Base-by-base conservation (phyloP, 768 basidiomycete species). In the Amanita jacksonii region DNA sequence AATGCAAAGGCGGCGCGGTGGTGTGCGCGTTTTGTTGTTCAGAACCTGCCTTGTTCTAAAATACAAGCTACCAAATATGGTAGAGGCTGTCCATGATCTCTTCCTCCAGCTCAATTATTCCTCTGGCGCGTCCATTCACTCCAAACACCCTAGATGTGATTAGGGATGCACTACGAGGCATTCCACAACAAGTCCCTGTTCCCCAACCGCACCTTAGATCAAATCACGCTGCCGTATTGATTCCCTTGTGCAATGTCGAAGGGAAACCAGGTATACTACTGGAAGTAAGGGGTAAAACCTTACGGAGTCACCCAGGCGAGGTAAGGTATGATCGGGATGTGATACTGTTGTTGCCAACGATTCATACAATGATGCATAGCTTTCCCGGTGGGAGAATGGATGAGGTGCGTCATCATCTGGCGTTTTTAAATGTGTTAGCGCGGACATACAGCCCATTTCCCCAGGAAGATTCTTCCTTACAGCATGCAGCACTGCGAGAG, bases 301-400 rank as follows among this genome's bases (percentile, higher is more conserved):
- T 82, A 40, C 67, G 84, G 51, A 71, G 67, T 23, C 86, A 88
- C 60, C 79, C 85, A 0, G 85, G 86, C n/a, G 84, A 88, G 67
- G 76, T 88, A 25, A 86, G 86, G 86, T 85, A 54, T 44, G 53
- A 38, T 13, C 13, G 7, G 15, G 8, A 23, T 38, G 18, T 32
- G 18, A 19, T 33, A 18, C 6, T 22, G 10, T 8, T 9, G 18
- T 34, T n/a, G 27, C 6, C 20, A 31, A 28, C 27, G 15, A 12
- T 35, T 22, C 13, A 19, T 25, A 13, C 15, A 13, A 24, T 18
- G 16, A 13, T 16, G 13, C 32, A 15, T 54, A 87, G 85, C 65
- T 86, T 84, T 60, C 85, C 85, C 37, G 84, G 85, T 22, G 85
- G 85, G 9, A 70, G 70, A 47, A 70, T 79, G 22, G 85, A 87